Evolutionary conservation across 2,329 filamentous ascomycete species (phyloP).

Genomic region (Plectosphaerella plurivora): DNA sequence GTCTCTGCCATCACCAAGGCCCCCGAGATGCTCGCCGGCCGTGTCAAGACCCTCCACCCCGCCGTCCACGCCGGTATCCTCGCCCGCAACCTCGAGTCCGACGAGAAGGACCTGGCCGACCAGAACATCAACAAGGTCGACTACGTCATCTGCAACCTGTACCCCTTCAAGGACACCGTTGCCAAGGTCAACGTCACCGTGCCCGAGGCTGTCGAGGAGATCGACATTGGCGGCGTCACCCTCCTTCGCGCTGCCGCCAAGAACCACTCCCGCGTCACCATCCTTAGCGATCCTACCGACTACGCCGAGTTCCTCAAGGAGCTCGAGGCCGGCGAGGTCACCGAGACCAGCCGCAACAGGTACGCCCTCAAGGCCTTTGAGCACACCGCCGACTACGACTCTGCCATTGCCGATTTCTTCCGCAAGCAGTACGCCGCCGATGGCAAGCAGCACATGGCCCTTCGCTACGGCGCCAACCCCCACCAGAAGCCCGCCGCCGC

Average conservation of each 20-base stretch:
- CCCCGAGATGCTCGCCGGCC: constrained; percentile 90
- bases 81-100: constrained; percentile 86
- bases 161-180: constrained; percentile 98
- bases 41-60: constrained; percentile 88
- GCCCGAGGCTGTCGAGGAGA: constrained; percentile 94
- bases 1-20: constrained; percentile 96
- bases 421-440: constrained; percentile 90
- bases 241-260: constrained; percentile 95
- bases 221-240: constrained; percentile 96
- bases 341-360: constrained; percentile 76
- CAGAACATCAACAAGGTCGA: constrained; percentile 95
- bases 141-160: constrained; percentile 96
- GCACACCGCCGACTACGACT: constrained; percentile 95
- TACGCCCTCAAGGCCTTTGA: constrained; percentile 98
- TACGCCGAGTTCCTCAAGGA: constrained; percentile 93
- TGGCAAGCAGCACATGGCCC: constrained; percentile 74
- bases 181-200: constrained; percentile 97
- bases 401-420: constrained; percentile 94
- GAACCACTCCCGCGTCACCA: constrained; percentile 94
- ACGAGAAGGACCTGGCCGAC: constrained; percentile 93
- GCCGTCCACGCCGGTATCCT: constrained; percentile 89
- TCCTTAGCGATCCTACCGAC: constrained; percentile 89
- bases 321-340: constrained; percentile 81
- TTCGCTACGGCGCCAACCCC: constrained; percentile 95
- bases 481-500: constrained; percentile 96